Evolutionary conservation across 1,139 yeast genomes (phyloP), one percentile per base, ranked within the genome.

Genomic region (Hanseniaspora sp.): DNA sequence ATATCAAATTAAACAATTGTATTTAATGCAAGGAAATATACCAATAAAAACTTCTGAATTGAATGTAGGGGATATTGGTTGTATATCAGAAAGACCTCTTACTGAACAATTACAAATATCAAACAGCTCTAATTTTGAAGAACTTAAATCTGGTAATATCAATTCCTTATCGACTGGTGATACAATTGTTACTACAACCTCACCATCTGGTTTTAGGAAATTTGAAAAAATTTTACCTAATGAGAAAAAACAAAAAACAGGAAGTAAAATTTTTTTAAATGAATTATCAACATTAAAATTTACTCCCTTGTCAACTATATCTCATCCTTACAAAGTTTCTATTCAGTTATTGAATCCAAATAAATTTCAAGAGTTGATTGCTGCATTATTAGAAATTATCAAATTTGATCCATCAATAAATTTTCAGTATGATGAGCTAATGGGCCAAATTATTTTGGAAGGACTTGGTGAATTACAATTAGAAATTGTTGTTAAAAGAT

Each of bases 391-490:
- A 6, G 72, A 78, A 1, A 68, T 94, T 46, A 69, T 86, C 13
- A 75, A 86, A 56, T 98, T 94, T 65, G 99, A 87, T 62, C 95
- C 95, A 7, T 82, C 90, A 56, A 70, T 86, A 59, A 76, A 77
- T 41, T 72, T 83, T 13, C 66, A 76, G 1, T 74, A 72, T 53
- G 96, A 92, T 63, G 95, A 86, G 59, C 96, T 90, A 58, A 73
- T 86, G 56, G 96, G 95, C 0, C 96, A 92, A 67, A 82, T 88
- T 0, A 74, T 88, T 33, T 68, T 92, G 38, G 81, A 95, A 53
- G 99, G 98, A 3, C 88, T 92, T 96, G 98, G 97, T 17, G 96
- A 88, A 63, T 72, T 92, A 53, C 98, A 92, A 67, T 74, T 92
- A 54, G 97, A 92, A 60, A 88, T 92, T 60, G 85, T 94, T 1